phyloP scores from a whole-genome alignment of 164 flowering plant species.

The Buxus sempervirens region DNA sequence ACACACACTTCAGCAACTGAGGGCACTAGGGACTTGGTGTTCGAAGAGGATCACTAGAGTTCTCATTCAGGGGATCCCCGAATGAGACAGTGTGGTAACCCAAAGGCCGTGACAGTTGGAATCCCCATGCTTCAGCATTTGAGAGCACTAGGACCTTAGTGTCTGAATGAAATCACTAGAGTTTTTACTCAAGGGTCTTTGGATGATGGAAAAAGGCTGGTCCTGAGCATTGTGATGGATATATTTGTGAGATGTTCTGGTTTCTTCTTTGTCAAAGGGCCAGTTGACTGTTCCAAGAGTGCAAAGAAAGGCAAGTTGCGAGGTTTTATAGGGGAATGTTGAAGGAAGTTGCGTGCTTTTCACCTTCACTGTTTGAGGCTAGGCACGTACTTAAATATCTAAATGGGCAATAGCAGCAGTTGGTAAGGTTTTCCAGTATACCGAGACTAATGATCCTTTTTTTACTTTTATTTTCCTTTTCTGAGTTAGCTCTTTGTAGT shows the following conservation, averaged over 20 bases:
- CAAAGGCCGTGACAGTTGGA: constrained; percentile 97
- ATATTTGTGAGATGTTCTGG: constrained; percentile 87
- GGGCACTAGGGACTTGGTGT: too few relatives aligned
- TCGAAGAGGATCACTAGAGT: too few relatives aligned
- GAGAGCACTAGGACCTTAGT: constrained; percentile 56
- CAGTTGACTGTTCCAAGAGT: constrained; percentile 73
- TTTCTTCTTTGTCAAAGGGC: constrained; percentile 88
- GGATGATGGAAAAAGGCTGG: constrained; percentile 77
- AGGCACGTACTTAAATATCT: constrained; percentile 78
- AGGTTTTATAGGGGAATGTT: constrained; percentile 78
- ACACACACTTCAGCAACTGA: constrained; percentile 67
- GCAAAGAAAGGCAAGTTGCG: constrained; percentile 87
- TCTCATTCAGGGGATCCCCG: too few relatives aligned
- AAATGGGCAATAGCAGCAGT: constrained; percentile 75
- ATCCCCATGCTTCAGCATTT: constrained; percentile 81
- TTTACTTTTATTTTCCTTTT: neutral
- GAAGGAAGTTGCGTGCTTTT: constrained; percentile 88
- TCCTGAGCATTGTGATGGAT: constrained; percentile 79
- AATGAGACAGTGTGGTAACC: too few relatives aligned
- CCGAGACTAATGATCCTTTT: constrained; percentile 22
- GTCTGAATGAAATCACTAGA: constrained; percentile 61
- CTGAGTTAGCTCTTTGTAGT: neutral
- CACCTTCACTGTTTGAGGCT: constrained; percentile 95
- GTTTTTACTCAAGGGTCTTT: constrained; percentile 65
- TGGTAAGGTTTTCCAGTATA: constrained; percentile 60